Percentiles rank a stretch among this genome's conserved stretches.
Evolutionary conservation across 2,329 filamentous ascomycete species (phyloP).

Genomic region (Claviceps purpurea): DNA sequence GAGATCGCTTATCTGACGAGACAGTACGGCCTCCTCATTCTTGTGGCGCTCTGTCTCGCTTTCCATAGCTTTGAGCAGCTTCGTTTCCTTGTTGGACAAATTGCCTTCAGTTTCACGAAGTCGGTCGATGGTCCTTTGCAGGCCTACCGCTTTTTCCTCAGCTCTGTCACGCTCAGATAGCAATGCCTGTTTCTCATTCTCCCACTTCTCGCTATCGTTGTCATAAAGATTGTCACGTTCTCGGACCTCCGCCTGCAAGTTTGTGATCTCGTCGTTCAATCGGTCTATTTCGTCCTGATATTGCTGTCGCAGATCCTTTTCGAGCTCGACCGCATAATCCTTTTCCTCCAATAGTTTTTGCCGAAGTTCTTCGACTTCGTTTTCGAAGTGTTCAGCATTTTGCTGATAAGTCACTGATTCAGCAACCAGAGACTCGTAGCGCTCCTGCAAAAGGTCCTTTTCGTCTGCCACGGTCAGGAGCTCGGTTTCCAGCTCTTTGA

Average conservation of each 20-base stretch:
- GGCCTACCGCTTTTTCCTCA: conserved; percentile 51
- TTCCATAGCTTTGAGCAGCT: conserved; percentile 52
- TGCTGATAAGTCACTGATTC: conserved; percentile 55
- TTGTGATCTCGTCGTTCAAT: conserved; percentile 45
- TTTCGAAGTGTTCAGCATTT: conserved; percentile 41
- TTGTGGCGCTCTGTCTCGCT: conserved; percentile 60
- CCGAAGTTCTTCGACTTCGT: conserved; percentile 33
- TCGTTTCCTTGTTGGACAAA: conserved; percentile 53
- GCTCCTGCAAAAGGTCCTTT: conserved; percentile 55
- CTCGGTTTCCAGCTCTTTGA: conserved; percentile 46
- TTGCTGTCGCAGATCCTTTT: conserved; percentile 40
- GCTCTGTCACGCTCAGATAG: conserved; percentile 52
- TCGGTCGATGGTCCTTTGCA: conserved; percentile 58
- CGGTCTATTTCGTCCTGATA: conserved; percentile 34
- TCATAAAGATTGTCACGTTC: conserved; percentile 59
- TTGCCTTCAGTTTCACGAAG: conserved; percentile 55
- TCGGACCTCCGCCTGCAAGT: conserved; percentile 49
- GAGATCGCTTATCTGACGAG: conserved; percentile 60
- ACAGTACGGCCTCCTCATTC: conserved; percentile 56
- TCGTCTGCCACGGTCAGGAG: conserved; percentile 46
- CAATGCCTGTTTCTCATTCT: conserved; percentile 47
- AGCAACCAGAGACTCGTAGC: conserved; percentile 51
- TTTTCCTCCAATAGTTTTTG: conserved; percentile 38
- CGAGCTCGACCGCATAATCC: conserved; percentile 43
- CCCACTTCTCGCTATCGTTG: conserved; percentile 61